phyloP scores from a whole-genome alignment of 768 basidiomycete genomes.

The Gyrodon lividus region DNA sequence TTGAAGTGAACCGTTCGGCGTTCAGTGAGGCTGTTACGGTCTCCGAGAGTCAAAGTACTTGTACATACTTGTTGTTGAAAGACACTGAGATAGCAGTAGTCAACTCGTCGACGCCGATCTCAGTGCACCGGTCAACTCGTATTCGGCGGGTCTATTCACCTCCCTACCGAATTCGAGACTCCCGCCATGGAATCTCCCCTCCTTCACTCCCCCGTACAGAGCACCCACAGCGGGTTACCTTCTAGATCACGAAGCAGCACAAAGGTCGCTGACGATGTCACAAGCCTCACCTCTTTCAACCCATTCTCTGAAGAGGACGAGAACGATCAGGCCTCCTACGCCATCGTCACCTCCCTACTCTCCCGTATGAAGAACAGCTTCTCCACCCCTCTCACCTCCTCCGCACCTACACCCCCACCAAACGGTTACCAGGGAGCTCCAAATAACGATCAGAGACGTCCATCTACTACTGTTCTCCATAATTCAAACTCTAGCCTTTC shows the following conservation, averaged over 20 bases:
- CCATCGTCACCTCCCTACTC: constrained; percentile 76
- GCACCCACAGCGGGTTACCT: constrained; percentile 39
- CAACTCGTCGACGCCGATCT: neutral
- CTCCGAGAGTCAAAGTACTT: too few relatives aligned
- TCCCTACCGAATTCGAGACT: neutral
- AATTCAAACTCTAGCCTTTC: constrained; percentile 47
- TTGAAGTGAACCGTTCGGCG: neutral
- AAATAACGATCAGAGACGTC: constrained; percentile 56
- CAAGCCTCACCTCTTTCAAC: constrained; percentile 82
- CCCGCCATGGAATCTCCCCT: constrained; percentile 35
- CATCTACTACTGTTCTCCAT: constrained; percentile 47
- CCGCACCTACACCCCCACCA: constrained; percentile 37
- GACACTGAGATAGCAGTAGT: too few relatives aligned
- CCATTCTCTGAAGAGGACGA: constrained; percentile 94
- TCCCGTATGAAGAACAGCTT: constrained; percentile 81
- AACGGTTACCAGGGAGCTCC: constrained; percentile 30
- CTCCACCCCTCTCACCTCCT: constrained; percentile 60
- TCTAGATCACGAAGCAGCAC: constrained; percentile 64
- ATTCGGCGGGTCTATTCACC: neutral
- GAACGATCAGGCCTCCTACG: constrained; percentile 83
- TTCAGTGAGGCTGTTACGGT: too few relatives aligned
- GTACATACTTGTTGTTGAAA: too few relatives aligned
- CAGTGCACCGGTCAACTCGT: neutral
- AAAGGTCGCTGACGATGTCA: constrained; percentile 57
- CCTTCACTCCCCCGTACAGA: constrained; percentile 29